Evolutionary conservation across 768 basidiomycete species (phyloP), one percentile per base, ranked within the genome.

Genomic region (Lactifluus pinguis): DNA sequence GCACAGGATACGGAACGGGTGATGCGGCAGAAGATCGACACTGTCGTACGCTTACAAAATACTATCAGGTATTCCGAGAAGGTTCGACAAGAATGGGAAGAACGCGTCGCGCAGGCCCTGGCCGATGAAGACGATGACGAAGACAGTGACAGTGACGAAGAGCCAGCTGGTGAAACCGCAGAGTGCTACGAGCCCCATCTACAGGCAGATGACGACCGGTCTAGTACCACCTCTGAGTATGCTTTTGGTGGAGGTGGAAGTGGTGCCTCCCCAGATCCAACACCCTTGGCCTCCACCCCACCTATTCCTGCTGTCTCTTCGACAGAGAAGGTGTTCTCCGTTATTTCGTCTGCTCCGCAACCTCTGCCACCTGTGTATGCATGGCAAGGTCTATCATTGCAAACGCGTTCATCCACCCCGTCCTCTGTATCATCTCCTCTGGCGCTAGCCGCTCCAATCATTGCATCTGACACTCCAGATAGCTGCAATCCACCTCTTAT

Each of bases 1-100:
- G 80, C 89, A 55, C 83, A 89, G 67, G 95, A 98, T 69, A 87
- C 86, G 8, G 93, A 95, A 66, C 83, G 90, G 39, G 80, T 95
- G 53, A 89, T 95, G 81, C 80, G 91, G 36, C 87, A 91, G 73
- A 99, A 99, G 79, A 83, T 94, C 64, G 94, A 95, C 72, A 93
- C 88, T 66, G 91, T 98, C 52, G 89, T 92, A 64, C 85, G 97
- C 42, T 85, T 99, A 85, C 92, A 95, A 73, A 97, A 95, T 69
- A 98, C 94, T 19, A 94, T 99, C 67, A 80, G 91, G 56, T 98
- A 98, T 72, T 86, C 93, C 44, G 97, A 98, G 77, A 95, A 95
- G 76, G 90, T 97, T 34, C 86, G 95, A 76, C 87, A 88, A 68
- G 97, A 98, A 74, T 98, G 95, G 95, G 89, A 98, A 73, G 88